These are phyloP conservation scores for Pseudogymnoascus sp. DNA, from an alignment of 2,329 filamentous ascomycete species.

Conservation along the genomic window DNA sequence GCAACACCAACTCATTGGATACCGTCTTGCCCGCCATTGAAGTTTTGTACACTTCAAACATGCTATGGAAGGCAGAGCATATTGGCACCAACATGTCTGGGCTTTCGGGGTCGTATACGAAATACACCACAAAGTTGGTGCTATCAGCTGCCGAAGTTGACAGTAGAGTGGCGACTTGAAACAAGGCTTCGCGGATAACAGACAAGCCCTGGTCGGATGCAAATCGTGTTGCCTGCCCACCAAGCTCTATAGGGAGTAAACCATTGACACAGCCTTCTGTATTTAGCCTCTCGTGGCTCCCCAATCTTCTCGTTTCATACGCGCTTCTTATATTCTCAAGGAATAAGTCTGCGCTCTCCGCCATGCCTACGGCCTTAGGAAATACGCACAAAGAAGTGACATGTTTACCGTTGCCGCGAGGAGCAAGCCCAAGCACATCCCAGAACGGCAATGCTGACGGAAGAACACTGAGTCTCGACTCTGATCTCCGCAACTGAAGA, in stretches of 20 bases:
- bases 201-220: background rate
- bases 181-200: conserved; percentile 22
- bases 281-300: conserved; percentile 45
- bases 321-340: conserved; percentile 58
- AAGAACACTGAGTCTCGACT: conserved; percentile 61
- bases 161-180: conserved; percentile 23
- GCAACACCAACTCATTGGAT: conserved; percentile 62
- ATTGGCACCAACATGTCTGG: conserved; percentile 57
- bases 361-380: conserved; percentile 55
- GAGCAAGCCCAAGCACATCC: conserved; percentile 70
- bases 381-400: conserved; percentile 63
- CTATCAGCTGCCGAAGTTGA: conserved; percentile 28
- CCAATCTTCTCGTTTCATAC: conserved; percentile 68
- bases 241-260: conserved; percentile 25
- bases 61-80: conserved; percentile 63
- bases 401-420: conserved; percentile 63
- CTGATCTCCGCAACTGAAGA: conserved; percentile 62
- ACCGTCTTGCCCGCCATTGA: conserved; percentile 39
- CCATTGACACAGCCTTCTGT: conserved; percentile 30
- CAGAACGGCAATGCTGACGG: conserved; percentile 71
- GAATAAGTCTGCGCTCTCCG: conserved; percentile 53
- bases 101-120: conserved; percentile 60
- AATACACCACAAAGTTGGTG: conserved; percentile 65
- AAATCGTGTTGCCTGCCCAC: conserved; percentile 28
- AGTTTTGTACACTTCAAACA: conserved; percentile 56